These are phyloP conservation scores for Adenanthera pavonina DNA, from an alignment of 306 rosid species.

Conservation along the genomic window DNA sequence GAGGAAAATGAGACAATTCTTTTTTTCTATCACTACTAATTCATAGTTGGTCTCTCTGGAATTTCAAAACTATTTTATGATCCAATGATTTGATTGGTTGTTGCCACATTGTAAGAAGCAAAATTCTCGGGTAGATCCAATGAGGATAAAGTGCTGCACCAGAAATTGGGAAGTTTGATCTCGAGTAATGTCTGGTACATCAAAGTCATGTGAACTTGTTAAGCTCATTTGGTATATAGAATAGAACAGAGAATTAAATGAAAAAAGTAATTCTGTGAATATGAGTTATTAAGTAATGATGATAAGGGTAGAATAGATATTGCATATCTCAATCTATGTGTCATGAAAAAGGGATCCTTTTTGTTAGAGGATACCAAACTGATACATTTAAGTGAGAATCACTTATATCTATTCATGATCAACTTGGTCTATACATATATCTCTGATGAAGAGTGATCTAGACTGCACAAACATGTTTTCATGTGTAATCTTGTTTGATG, in stretches of 20 bases:
- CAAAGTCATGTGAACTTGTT: not conserved
- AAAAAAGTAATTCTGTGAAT: too few species aligned
- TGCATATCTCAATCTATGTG: too few species aligned
- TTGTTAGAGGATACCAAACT: too few species aligned
- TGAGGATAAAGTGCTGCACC: not conserved
- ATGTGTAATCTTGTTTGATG: slow-evolving; percentile 22
- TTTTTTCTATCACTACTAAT: not conserved
- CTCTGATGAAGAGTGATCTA: not conserved
- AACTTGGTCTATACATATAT: not conserved
- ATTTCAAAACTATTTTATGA: not conserved
- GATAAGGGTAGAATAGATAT: too few species aligned
- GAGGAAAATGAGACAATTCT: not conserved
- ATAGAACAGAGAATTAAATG: too few species aligned
- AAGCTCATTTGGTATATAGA: too few species aligned
- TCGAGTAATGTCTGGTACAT: not conserved
- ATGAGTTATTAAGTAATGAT: too few species aligned
- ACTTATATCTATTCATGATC: not conserved
- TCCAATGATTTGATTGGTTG: not conserved
- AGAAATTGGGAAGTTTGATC: not conserved
- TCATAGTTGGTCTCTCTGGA: not conserved
- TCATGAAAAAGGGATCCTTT: too few species aligned
- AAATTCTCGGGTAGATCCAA: not conserved
- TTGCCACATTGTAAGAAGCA: not conserved
- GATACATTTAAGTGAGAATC: not conserved
- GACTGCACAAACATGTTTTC: not conserved